Evolutionary conservation across 306 rosid species (phyloP), one percentile per base, ranked within the genome.

Genomic region (Quercus rubra): DNA sequence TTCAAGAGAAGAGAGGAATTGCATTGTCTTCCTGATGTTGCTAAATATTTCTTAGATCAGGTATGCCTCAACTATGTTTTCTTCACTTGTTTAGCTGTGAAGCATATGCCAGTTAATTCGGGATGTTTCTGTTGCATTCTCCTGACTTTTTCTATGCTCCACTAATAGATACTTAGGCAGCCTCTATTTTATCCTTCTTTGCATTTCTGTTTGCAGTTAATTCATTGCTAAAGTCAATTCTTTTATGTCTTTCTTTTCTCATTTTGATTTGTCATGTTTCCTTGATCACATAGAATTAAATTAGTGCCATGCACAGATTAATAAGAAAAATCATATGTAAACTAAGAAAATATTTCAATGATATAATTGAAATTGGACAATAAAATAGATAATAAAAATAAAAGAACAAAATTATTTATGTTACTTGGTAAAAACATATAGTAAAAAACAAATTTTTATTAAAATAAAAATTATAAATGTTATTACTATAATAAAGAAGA

Each of bases 1-100:
- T 91, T 91, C 85, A 93, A 84, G 85, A 88, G 93, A 88, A 91
- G 92, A 82, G 92, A 85, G 77, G 98, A 93, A 85, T 84, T 93
- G 86, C 91, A 83, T 77, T 82, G 81, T 78, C 97, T 93, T 85
- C 94, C 98, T 70, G 94, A 93, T 86, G 94, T 88, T 86, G 90
- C 98, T 70, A 89, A 91, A 79, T 91, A 88, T 85, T 91, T 93
- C 84, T 85, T 93, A 79, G 93, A 91, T 79, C 93, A 83, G 94
- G 98, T 93, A 91, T 79, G 90, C 64, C 30, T 71, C 74, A 69
- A 72, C 74, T 73, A 38, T 73, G 19, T 80, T 58, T 21, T 62
- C 31, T 52, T 81, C 75, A 27, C 33, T 38, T 55, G 17, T 56
- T 68, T 61, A 63, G 33, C 78, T 77, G 62, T 61, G 61, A 71